Conservation (phyloP, 1,284 basidiomycete genomes). For the Heliocybe sulcata region DNA sequence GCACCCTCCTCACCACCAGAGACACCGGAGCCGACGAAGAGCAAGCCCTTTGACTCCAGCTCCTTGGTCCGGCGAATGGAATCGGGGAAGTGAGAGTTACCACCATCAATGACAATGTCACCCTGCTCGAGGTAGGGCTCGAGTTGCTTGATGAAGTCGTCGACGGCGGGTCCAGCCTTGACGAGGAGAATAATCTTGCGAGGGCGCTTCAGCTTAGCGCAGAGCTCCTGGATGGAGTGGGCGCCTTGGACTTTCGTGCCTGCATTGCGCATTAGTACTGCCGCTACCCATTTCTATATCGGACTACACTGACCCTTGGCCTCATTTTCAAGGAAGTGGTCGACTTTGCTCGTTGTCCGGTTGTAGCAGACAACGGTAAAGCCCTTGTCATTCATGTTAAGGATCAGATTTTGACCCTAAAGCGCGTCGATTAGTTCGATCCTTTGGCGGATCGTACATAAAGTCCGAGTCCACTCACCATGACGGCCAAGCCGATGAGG, state of each 20-base stretch:
- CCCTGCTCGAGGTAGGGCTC: slow-evolving; percentile 66
- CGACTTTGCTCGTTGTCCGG: slow-evolving; percentile 95
- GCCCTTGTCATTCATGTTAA: slow-evolving; percentile 99
- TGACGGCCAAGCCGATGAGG: slow-evolving; percentile 94
- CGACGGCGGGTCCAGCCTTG: slow-evolving; percentile 79
- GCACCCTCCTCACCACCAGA: slow-evolving; percentile 99
- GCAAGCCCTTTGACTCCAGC: slow-evolving; percentile 89
- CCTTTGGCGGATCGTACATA: slow-evolving; percentile 12
- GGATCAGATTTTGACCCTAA: slow-evolving; percentile 92
- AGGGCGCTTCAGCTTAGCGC: slow-evolving; percentile 73
- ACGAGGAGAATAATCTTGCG: slow-evolving; percentile 97
- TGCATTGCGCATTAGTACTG: slow-evolving; percentile 24
- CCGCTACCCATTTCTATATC: slow-evolving; percentile 1
- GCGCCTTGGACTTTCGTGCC: slow-evolving; percentile 95
- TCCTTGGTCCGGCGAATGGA: slow-evolving; percentile 92
- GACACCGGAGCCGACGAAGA: slow-evolving; percentile 98
- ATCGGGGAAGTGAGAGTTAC: slow-evolving; percentile 99
- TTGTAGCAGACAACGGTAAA: slow-evolving; percentile 97
- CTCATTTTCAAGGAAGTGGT: slow-evolving; percentile 92
- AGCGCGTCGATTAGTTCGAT: slow-evolving; percentile 8
- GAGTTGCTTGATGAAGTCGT: slow-evolving; percentile 71
- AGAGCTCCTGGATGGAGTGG: slow-evolving; percentile 88
- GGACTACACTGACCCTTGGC: slow-evolving; percentile 75
- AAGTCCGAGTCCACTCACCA: slow-evolving; percentile 48
- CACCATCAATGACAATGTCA: slow-evolving; percentile 98